Conservation (phyloP, 179 eudicot genomes). For the Beta macrorhiza region DNA sequence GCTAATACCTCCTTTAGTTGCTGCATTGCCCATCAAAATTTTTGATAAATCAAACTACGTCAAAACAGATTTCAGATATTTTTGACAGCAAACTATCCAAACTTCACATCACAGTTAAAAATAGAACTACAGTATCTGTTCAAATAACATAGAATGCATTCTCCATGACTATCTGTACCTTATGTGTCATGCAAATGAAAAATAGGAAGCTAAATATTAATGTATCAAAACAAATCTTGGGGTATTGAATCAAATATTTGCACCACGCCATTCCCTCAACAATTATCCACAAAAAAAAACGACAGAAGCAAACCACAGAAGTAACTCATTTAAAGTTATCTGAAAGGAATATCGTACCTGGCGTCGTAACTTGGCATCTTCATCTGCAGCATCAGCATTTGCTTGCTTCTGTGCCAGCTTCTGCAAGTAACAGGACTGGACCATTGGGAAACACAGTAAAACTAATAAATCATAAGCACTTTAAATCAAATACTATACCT, state of each 20-base stretch:
- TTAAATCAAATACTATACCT: constrained; percentile 42
- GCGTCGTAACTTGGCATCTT: constrained; percentile 57
- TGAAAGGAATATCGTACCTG: constrained; percentile 48
- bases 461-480: neutral
- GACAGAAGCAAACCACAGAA: neutral
- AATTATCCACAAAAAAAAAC: neutral
- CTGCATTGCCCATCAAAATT: constrained; percentile 41
- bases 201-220: too few relatives aligned
- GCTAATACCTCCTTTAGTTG: constrained; percentile 87
- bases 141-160: too few relatives aligned
- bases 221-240: neutral
- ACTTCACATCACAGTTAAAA: neutral
- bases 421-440: constrained; percentile 42
- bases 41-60: neutral
- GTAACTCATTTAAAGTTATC: neutral
- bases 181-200: neutral
- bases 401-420: constrained; percentile 40
- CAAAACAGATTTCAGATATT: neutral
- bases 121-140: neutral
- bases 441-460: constrained; percentile 6
- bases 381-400: constrained; percentile 40
- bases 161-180: neutral
- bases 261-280: neutral
- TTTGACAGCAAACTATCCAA: neutral
- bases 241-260: neutral